These are phyloP conservation scores for Pestalotiopsis sp. DNA, from an alignment of 2,329 filamentous ascomycete species.

Conservation along the genomic window DNA sequence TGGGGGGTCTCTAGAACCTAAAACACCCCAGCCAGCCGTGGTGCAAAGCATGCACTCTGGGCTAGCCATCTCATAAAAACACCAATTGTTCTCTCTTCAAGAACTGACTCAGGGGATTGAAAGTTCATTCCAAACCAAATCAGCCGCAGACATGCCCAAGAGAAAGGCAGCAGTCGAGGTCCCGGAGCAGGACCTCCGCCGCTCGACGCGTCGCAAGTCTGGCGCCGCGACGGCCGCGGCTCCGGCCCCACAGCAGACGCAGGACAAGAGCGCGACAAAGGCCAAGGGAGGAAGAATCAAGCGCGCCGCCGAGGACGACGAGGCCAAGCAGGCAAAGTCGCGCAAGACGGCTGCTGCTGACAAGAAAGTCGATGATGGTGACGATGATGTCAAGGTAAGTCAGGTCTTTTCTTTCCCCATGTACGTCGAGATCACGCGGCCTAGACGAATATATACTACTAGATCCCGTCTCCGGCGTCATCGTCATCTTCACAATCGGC, in stretches of 20 bases:
- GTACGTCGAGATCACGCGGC: neutral
- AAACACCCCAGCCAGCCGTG: neutral
- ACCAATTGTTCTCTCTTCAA: neutral
- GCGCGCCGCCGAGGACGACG: constrained; percentile 5
- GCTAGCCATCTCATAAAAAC: neutral
- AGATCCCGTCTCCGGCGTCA: constrained; percentile 3
- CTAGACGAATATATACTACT: neutral
- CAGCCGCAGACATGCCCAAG: neutral
- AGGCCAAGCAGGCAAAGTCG: neutral
- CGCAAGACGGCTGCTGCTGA: neutral
- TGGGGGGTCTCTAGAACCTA: neutral
- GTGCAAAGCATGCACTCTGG: neutral
- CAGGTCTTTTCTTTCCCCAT: too few relatives aligned
- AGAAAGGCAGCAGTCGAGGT: neutral
- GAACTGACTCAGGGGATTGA: too few relatives aligned
- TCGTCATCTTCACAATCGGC: neutral
- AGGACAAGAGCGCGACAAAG: neutral
- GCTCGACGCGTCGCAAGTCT: constrained; percentile 13
- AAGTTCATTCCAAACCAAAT: neutral
- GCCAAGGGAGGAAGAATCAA: neutral
- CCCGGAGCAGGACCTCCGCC: neutral
- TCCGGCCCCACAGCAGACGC: neutral
- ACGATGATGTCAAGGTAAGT: too few relatives aligned
- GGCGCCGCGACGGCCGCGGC: neutral
- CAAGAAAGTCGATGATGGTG: neutral